Evolutionary conservation across 495 filamentous ascomycete species (phyloP).

Genomic region (Penicillium silybi): DNA sequence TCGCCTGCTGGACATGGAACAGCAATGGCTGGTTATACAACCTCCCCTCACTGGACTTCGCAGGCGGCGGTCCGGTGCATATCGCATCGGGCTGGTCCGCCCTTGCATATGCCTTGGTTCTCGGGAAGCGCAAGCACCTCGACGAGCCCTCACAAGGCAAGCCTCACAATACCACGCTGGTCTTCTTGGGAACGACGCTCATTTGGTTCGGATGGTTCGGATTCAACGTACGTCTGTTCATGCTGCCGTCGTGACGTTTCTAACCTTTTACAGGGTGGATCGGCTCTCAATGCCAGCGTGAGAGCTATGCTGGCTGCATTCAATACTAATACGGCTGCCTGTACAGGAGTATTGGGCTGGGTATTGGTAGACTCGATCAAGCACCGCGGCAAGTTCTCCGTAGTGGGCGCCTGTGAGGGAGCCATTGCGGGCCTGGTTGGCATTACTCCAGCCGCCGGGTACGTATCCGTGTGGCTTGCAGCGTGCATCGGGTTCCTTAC

Average conservation of each 20-base stretch:
- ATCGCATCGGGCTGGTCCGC: conserved; percentile 52
- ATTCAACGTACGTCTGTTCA: conserved; percentile 46
- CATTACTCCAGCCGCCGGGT: conserved; percentile 62
- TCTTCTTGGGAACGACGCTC: conserved; percentile 55
- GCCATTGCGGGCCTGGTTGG: conserved; percentile 62
- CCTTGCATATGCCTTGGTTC: conserved; percentile 53
- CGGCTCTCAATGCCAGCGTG: conserved; percentile 53
- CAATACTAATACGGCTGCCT: conserved; percentile 60
- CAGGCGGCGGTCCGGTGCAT: conserved; percentile 55
- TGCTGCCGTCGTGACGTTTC: neutral
- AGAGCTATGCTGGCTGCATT: conserved; percentile 56
- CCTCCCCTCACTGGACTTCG: conserved; percentile 52
- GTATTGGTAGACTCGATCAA: conserved; percentile 55
- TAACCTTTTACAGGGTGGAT: conserved; percentile 42
- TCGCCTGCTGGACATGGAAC: conserved; percentile 62
- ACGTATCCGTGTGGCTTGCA: conserved; percentile 53
- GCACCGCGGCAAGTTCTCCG: conserved; percentile 51
- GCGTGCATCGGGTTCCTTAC: conserved; percentile 58
- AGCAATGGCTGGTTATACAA: conserved; percentile 54
- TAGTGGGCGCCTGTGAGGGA: conserved; percentile 58
- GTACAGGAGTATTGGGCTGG: conserved; percentile 56
- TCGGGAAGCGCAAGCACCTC: conserved; percentile 49
- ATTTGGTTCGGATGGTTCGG: conserved; percentile 62
- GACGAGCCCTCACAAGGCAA: conserved; percentile 41
- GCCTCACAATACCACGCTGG: conserved; percentile 53